phyloP scores from a whole-genome alignment of 352 stramenopile genomes.

The Globisporangium recalcitrans region DNA sequence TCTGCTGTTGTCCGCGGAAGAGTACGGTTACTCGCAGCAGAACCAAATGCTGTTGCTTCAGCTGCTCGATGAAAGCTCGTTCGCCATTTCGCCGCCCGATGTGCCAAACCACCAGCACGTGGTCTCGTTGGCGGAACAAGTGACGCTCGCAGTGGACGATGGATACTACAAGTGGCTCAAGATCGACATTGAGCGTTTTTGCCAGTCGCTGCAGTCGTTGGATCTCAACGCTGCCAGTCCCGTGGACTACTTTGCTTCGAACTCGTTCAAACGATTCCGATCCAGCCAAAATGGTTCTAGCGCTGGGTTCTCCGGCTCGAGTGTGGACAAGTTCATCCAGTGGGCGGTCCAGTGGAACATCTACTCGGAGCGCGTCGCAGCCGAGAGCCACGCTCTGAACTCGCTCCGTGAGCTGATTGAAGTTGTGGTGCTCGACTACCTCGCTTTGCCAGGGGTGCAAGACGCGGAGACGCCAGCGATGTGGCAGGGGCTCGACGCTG shows the following conservation, averaged over 20 bases:
- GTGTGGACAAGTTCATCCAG: conserved; percentile 48
- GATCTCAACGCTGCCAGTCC: conserved; percentile 43
- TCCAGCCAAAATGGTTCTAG: conserved; percentile 33
- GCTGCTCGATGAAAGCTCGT: conserved; percentile 58
- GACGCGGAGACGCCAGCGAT: conserved; percentile 30
- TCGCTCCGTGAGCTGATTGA: conserved; percentile 74
- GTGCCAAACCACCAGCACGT: conserved; percentile 70
- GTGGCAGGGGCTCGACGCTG: conserved; percentile 57
- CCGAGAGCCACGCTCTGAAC: conserved; percentile 74
- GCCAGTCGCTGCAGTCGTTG: conserved; percentile 47
- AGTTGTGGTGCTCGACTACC: conserved; percentile 73
- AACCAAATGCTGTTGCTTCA: conserved; percentile 68
- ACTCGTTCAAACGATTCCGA: conserved; percentile 52
- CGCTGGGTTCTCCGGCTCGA: conserved; percentile 23
- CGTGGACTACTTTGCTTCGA: conserved; percentile 32
- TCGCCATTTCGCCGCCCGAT: conserved; percentile 49
- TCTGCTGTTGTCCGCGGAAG: conserved; percentile 37
- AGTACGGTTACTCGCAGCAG: conserved; percentile 31
- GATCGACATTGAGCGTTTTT: conserved; percentile 76
- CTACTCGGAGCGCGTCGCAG: conserved; percentile 78
- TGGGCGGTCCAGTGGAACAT: conserved; percentile 84
- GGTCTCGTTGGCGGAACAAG: conserved; percentile 61
- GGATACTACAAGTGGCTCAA: conserved; percentile 80
- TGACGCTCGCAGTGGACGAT: conserved; percentile 44
- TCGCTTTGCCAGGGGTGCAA: conserved; percentile 41